These are phyloP conservation scores for Pseudopyricularia cyperi DNA, from an alignment of 2,329 filamentous ascomycete species.

Conservation along the genomic window DNA sequence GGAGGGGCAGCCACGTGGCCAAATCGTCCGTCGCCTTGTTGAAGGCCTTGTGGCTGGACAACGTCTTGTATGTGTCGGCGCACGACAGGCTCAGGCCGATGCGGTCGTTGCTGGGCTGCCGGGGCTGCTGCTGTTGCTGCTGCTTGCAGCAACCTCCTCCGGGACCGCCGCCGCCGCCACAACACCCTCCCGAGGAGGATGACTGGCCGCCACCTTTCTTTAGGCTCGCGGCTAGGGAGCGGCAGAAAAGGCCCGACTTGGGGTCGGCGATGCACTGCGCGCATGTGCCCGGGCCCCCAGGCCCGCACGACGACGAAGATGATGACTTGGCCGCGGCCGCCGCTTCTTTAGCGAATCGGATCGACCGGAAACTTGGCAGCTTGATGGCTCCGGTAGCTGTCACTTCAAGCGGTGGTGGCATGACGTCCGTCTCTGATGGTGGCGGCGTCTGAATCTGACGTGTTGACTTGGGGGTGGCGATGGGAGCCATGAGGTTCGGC, in stretches of 20 bases:
- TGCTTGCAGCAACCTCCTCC: constrained; percentile 53
- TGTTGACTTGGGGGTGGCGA: constrained; percentile 20
- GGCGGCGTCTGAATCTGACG: constrained; percentile 44
- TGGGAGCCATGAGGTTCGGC: constrained; percentile 22
- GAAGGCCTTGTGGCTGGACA: constrained; percentile 66
- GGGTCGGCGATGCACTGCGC: constrained; percentile 67
- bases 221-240: constrained; percentile 59
- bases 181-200: constrained; percentile 27
- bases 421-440: constrained; percentile 47
- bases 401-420: constrained; percentile 43
- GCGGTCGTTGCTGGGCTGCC: constrained; percentile 10
- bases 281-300: constrained; percentile 65
- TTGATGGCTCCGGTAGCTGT: constrained; percentile 49
- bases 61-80: constrained; percentile 66
- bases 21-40: constrained; percentile 61
- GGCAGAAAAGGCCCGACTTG: constrained; percentile 71
- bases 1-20: constrained; percentile 61
- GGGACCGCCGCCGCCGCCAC: constrained; percentile 46
- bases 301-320: constrained; percentile 34
- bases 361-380: constrained; percentile 30
- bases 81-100: constrained; percentile 52
- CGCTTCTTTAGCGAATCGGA: constrained; percentile 17
- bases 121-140: neutral
- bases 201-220: constrained; percentile 19
- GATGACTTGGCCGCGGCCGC: constrained; percentile 6